phyloP scores from a whole-genome alignment of 192 early-diverging fungal species.

The Umbelopsis isabellina region DNA sequence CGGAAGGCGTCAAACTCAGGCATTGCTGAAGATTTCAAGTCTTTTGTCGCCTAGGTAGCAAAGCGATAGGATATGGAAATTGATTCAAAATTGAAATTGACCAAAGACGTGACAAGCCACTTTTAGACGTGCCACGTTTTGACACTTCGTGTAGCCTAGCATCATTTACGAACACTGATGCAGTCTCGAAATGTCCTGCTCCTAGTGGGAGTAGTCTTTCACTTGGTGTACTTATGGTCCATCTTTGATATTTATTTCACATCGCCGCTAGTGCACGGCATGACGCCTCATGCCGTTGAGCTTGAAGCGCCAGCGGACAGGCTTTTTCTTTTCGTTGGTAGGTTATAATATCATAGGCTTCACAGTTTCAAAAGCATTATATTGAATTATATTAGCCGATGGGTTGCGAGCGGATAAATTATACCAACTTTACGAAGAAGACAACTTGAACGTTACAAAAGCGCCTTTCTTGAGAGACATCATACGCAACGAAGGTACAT shows the following conservation, averaged over 20 bases:
- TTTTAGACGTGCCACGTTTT: conserved; percentile 6
- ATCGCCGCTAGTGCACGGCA: conserved; percentile 97
- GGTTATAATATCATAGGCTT: background rate
- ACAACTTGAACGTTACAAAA: conserved; percentile 49
- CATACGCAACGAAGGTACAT: conserved; percentile 64
- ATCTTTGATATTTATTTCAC: conserved; percentile 99
- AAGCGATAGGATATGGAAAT: background rate
- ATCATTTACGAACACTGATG: conserved; percentile 15
- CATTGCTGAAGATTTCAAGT: background rate
- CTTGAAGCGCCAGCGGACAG: conserved; percentile 80
- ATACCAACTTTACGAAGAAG: conserved; percentile 69
- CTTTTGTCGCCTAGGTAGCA: too few relatives aligned
- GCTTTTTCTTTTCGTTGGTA: conserved; percentile 86
- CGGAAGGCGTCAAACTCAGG: conserved; percentile 19
- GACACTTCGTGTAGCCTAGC: background rate
- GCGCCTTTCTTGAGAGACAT: conserved; percentile 61
- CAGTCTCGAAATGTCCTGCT: conserved; percentile 56
- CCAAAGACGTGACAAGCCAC: conserved; percentile 8
- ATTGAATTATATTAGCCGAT: conserved; percentile 63
- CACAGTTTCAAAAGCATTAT: background rate
- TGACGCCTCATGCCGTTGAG: conserved; percentile 81
- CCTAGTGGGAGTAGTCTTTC: conserved; percentile 87
- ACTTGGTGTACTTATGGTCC: conserved; percentile 85
- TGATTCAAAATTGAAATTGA: background rate
- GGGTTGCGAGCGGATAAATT: conserved; percentile 93